These are phyloP conservation scores for Balamuthia mandrillaris DNA, from an alignment of 208 protist genomes.

Conservation along the genomic window DNA sequence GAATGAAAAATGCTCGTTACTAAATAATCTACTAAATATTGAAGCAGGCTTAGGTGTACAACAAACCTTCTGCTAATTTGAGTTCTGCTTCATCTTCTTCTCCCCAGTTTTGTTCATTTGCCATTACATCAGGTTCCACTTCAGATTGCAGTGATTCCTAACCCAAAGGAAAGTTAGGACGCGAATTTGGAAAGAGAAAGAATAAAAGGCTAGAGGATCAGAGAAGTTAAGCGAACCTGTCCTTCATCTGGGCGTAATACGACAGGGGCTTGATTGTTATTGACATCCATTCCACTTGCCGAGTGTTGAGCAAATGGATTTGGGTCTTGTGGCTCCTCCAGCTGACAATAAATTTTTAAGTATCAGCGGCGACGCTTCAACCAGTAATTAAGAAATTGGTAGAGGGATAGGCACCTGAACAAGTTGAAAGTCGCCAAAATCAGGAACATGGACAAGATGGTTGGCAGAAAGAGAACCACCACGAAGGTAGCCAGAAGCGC, in stretches of 20 bases:
- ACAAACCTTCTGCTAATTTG: conserved; percentile 27
- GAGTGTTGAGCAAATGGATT: no score
- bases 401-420: background rate
- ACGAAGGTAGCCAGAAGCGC: conserved; percentile 35
- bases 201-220: no score
- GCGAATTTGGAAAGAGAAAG: no score
- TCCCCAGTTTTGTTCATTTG: conserved; percentile 32
- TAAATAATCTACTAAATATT: background rate
- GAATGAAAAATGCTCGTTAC: background rate
- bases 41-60: background rate
- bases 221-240: no score
- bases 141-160: conserved; percentile 41
- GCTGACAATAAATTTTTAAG: no score
- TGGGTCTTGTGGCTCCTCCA: no score
- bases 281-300: no score
- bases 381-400: no score
- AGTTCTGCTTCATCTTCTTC: conserved; percentile 33
- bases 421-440: conserved; percentile 46
- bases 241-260: no score
- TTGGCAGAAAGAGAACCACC: conserved; percentile 29
- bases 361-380: no score
- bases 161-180: background rate
- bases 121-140: conserved; percentile 40
- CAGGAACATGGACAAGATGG: conserved; percentile 39
- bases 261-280: no score